Conservation (phyloP, 768 basidiomycete species). For the Dacryopinax spathularia region DNA sequence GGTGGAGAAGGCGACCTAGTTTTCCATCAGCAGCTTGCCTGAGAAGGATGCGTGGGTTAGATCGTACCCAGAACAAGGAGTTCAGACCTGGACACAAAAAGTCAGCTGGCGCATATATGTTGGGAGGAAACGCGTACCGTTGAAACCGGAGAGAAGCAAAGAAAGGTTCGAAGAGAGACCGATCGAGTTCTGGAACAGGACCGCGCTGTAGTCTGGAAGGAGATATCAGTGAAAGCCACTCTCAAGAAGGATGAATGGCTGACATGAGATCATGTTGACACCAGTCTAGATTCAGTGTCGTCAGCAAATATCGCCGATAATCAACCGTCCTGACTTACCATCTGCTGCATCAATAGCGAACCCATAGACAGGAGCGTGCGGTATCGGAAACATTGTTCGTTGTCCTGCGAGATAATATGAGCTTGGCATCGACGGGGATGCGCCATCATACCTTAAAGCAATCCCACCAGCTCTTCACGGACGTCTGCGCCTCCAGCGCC, state of each 20-base stretch:
- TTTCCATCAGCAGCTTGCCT: neutral
- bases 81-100: neutral
- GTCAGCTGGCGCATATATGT: neutral
- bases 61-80: neutral
- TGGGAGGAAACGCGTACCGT: neutral
- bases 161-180: neutral
- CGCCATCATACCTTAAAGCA: neutral
- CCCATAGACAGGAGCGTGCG: neutral
- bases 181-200: neutral
- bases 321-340: neutral
- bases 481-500: neutral
- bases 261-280: neutral
- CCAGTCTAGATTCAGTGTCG: neutral
- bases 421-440: neutral
- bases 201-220: neutral
- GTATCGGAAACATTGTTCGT: neutral
- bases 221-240: neutral
- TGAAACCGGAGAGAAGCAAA: neutral
- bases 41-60: too few relatives aligned
- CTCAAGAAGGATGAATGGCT: neutral
- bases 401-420: neutral
- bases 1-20: neutral
- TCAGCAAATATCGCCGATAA: neutral
- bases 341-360: neutral
- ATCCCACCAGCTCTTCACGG: neutral